Base-by-base conservation (phyloP, 768 basidiomycete species). In the Cystobasidium ongulense region DNA sequence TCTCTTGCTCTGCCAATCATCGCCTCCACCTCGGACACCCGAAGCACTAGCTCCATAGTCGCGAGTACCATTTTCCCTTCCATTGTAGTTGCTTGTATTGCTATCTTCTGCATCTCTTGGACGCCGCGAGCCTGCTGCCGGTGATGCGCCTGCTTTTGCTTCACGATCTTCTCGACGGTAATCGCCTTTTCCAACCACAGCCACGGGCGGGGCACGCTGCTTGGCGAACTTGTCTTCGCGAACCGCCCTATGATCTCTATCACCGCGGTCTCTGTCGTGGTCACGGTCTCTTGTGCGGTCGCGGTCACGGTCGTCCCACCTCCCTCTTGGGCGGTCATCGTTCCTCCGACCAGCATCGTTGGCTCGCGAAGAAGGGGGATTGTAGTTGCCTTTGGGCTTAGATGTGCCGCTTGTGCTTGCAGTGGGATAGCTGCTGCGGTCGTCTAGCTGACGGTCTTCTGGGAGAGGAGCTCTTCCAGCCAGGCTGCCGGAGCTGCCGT, bases 181-280 rank as follows among this genome's bases (percentile, higher is more conserved):
- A 31, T 67, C 46, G 65, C 38, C 65, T 33, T 67, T 43, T 2
- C 65, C 35, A 27, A 43, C 10, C 33, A 17, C 31, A 4, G 59
- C 59, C 8, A 41, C 35, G 21, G 66, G 66, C 4, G 46, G 39
- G 11, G 38, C 66, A 11, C 66, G 39, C 46, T 68, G 66, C 50
- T 68, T 68, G 21, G 66, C 39, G 31, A 68, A 68, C 27, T 53
- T 68, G 27, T 68, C 66, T 39, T 64, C 63, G 13, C 63, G 31
- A 10, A 11, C 63, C 17, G 7, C 39, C 25, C 63, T 38, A n/a
- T 39, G 17, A 27, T 36, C 35, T 23, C 38, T 39, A 15, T 64
- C 63, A 39, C 25, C 17, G 31, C 63, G 36, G 63, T 64, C 35
- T 46, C 50, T 43, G 8, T 68, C 27, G 33, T 18, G 36, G 39